A percentile compares a stretch with the other conserved stretches of the same genome.
Evolutionary conservation across 2,329 filamentous ascomycete species (phyloP).

Genomic region (Apiospora rasikravindrae): DNA sequence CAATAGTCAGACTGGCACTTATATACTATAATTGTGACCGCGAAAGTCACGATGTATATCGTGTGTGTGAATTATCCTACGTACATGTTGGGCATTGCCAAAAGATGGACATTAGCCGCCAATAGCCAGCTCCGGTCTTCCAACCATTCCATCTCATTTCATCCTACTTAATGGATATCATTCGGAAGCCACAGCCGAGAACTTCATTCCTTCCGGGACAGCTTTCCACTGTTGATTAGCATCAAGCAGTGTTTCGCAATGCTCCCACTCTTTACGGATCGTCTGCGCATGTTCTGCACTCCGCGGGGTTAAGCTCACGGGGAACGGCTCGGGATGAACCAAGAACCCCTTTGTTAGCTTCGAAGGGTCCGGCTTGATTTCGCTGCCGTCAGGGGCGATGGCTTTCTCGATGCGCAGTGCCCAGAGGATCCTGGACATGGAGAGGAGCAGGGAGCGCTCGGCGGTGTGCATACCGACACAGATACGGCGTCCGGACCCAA

Average conservation of each 20-base stretch:
- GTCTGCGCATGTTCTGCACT: slow-evolving; percentile 22
- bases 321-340: slow-evolving; percentile 24
- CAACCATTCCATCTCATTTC: not conserved
- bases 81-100: not conserved
- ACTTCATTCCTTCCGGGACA: slow-evolving; percentile 31
- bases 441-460: slow-evolving; percentile 53
- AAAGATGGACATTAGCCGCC: not conserved
- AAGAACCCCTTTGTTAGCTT: slow-evolving; percentile 25
- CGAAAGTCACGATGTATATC: too few relatives aligned
- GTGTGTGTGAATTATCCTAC: too few relatives aligned
- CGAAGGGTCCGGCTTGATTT: slow-evolving; percentile 24
- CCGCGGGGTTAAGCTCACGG: slow-evolving; percentile 23
- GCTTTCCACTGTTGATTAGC: slow-evolving; percentile 34
- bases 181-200: slow-evolving; percentile 2
- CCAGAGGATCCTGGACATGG: slow-evolving; percentile 53
- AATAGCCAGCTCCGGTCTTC: not conserved
- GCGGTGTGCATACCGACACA: slow-evolving; percentile 63
- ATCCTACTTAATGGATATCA: not conserved
- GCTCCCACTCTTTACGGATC: slow-evolving; percentile 26
- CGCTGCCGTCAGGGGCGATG: slow-evolving; percentile 23
- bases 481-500: slow-evolving; percentile 60
- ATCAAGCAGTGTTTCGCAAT: slow-evolving; percentile 33
- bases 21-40: too few relatives aligned
- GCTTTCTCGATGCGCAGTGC: slow-evolving; percentile 44
- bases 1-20: not conserved